Base-by-base conservation (phyloP, 352 stramenopile genomes). In the Globisporangium acanthophoron region DNA sequence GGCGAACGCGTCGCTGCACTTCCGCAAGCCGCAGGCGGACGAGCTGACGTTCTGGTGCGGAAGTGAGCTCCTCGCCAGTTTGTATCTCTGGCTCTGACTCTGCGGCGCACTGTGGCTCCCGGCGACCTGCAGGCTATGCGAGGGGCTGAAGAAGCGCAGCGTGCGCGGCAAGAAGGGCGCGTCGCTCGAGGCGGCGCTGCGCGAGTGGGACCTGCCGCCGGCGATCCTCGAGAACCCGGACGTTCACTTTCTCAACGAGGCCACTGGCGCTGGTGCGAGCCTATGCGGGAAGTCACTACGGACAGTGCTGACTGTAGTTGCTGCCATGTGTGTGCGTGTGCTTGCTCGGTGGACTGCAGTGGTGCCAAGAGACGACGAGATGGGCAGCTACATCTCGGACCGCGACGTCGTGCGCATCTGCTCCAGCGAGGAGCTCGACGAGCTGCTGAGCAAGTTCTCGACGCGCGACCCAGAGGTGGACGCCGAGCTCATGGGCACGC, bases 161-260 rank as follows among this genome's bases (percentile, higher is more conserved):
- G 78, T 92, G 29, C 43, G 65, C 21, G 69, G 66, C 20, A 59
- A 65, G 12, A 85, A 82, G 56, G 57, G 57, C 47, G 66, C 85
- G 62, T 75, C 74, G 55, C 66, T 92, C 20, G 66, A 65, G 37
- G 58, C 59, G 3, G 63, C 72, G 7, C 62, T 82, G 43, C 51
- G 48, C 45, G 69, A 85, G 29, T 89, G 79, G 78, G 67, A 85
- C 8, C 64, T 92, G 50, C 24, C 35, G 35, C 35, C 68, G 24
- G 50, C 68, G 24, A 66, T 71, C 37, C 48, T 82, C 43, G 52
- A 79, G 46, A 64, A 73, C 46, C 46, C 58, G 3, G 62, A 82
- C 6, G 6, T 86, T 52, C 74, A 85, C 47, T 89, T 88, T 35
- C 74, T 92, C 58, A 92, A 92, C 61, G 83, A 92, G 56, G 84